Base-by-base conservation (phyloP, 805 yeast species). In the Lipomyces japonicus region DNA sequence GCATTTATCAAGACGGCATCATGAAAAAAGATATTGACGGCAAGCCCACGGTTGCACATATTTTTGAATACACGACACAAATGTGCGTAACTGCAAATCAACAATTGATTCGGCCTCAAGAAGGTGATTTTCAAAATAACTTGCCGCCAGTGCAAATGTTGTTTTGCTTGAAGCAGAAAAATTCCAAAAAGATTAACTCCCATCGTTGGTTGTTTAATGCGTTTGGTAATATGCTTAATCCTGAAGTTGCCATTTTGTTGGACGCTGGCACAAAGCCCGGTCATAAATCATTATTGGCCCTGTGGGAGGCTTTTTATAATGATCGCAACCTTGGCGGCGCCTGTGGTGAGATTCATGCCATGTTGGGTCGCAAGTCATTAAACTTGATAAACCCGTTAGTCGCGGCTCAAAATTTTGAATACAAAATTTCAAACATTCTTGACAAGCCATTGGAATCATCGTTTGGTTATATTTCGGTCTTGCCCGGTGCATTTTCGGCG, bases 141-240 rank as follows among this genome's bases (percentile, higher is more conserved):
- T 71, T 80, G 51, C 80, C 80, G 14, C 86, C 86, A 0, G 79
- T 80, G 26, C 86, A 80, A 64, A 67, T 80, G 65, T 67, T 81
- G 37, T 75, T 80, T 57, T 79, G 84, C 50, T 68, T 80, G 57
- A 80, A 80, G 65, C 85, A 80, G 64, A 69, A 75, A 54, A 80
- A 80, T 65, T 75, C 82, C 23, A 80, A 80, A 65, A 80, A 80
- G 57, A 80, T 80, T 65, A 80, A 80, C 65, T 78, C 83, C 23
- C 86, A 80, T 63, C 68, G 86, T 54, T 80, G 86, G 86, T 77
- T 82, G 60, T 80, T 80, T 70, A 81, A 80, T 62, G 85, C 83
- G 1, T 71, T 80, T 48, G 77, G 82, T 40, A 76, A 74, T 54
- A 75, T 77, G 19, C 69, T 80, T 50, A 70, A 79, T 44, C 86